These are phyloP conservation scores for Candida ipomoeae DNA, from an alignment of 805 yeast genomes.

Conservation along the genomic window DNA sequence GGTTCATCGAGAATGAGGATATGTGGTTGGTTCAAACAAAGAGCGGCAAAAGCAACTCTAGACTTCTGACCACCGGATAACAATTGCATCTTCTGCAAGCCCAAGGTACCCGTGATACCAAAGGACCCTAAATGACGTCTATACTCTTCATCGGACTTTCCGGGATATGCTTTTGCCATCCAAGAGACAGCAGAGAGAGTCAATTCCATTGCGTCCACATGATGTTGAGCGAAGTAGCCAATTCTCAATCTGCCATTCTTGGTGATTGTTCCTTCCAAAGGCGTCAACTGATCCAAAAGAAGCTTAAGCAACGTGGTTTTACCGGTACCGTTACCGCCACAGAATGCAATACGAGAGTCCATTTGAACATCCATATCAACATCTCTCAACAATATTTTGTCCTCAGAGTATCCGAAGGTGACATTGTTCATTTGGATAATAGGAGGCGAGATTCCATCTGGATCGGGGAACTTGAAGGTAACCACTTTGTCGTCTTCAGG, in stretches of 20 bases:
- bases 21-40: slow-evolving; percentile 87
- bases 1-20: slow-evolving; percentile 94
- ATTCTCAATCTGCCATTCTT: slow-evolving; percentile 84
- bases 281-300: slow-evolving; percentile 71
- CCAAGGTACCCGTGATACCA: slow-evolving; percentile 93
- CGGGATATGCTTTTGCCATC: slow-evolving; percentile 88
- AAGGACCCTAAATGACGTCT: slow-evolving; percentile 95
- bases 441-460: slow-evolving; percentile 90
- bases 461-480: slow-evolving; percentile 91
- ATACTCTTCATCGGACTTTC: slow-evolving; percentile 93
- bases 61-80: slow-evolving; percentile 98
- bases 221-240: slow-evolving; percentile 98
- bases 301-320: slow-evolving; percentile 90
- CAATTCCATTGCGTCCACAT: slow-evolving; percentile 95
- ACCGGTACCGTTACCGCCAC: slow-evolving; percentile 99
- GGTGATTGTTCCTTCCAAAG: slow-evolving; percentile 73
- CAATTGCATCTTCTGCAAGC: slow-evolving; percentile 83
- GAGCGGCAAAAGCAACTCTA: slow-evolving; percentile 95
- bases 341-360: slow-evolving; percentile 93
- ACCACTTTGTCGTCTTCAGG: slow-evolving; percentile 89
- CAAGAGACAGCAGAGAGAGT: slow-evolving; percentile 83
- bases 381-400: slow-evolving; percentile 59
- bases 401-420: slow-evolving; percentile 74
- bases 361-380: slow-evolving; percentile 89
- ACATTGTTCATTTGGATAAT: slow-evolving; percentile 84